These are phyloP conservation scores for Ceriops tagal DNA, from an alignment of 345 rosid species.

Conservation along the genomic window DNA sequence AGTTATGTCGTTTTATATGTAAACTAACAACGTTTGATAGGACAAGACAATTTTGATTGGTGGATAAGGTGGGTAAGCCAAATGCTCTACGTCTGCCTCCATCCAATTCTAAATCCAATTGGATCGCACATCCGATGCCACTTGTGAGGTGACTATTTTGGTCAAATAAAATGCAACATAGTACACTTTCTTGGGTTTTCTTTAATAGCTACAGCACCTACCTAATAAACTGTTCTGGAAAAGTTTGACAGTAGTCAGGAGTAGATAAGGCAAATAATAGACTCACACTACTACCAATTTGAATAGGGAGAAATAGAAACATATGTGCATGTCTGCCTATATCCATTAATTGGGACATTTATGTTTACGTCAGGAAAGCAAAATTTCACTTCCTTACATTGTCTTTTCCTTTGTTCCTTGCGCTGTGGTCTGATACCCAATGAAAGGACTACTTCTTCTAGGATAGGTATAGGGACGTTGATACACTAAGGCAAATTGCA, in stretches of 20 bases:
- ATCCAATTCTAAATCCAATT: too few relatives aligned
- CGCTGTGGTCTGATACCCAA: conserved; percentile 2
- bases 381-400: neutral
- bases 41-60: too few relatives aligned
- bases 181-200: neutral
- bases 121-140: too few relatives aligned
- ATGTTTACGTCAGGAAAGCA: neutral
- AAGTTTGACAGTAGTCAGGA: neutral
- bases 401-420: conserved; percentile 25
- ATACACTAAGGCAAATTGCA: neutral
- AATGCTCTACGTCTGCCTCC: too few relatives aligned
- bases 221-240: neutral
- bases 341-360: neutral
- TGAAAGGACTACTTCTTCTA: neutral
- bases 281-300: neutral
- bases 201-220: neutral
- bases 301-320: conserved; percentile 1
- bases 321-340: neutral
- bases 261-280: conserved; percentile 16
- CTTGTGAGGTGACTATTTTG: neutral
- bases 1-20: too few relatives aligned
- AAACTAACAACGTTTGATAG: too few relatives aligned
- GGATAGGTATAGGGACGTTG: neutral
- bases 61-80: too few relatives aligned
- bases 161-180: neutral